These are phyloP conservation scores for Hymenoscyphus albidus DNA, from an alignment of 2,329 filamentous ascomycete species.

Conservation along the genomic window DNA sequence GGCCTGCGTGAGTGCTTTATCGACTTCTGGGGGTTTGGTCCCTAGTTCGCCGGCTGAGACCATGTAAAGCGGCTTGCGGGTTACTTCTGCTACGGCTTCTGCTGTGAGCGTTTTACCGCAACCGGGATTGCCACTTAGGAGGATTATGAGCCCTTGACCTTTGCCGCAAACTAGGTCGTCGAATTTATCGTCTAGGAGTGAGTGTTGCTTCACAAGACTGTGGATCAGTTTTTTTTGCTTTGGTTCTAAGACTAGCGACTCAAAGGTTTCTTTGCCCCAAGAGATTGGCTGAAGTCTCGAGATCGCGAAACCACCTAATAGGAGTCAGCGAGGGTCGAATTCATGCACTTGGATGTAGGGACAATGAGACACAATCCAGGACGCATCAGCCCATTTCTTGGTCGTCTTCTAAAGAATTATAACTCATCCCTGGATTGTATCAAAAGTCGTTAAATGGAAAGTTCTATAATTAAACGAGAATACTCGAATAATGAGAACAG, in stretches of 20 bases:
- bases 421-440: too few relatives aligned
- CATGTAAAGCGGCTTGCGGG: constrained; percentile 7
- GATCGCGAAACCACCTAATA: not conserved
- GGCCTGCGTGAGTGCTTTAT: constrained; percentile 5
- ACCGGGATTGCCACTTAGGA: not conserved
- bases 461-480: too few relatives aligned
- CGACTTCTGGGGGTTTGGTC: constrained; percentile 31
- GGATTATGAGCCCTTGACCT: constrained; percentile 15
- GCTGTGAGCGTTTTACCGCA: constrained; percentile 7
- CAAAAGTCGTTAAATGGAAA: too few relatives aligned
- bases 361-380: too few relatives aligned
- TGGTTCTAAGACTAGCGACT: constrained; percentile 2
- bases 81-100: constrained; percentile 10
- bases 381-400: too few relatives aligned
- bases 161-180: constrained; percentile 15
- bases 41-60: constrained; percentile 10
- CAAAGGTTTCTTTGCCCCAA: constrained; percentile 2
- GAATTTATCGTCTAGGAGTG: not conserved
- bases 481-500: too few relatives aligned
- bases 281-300: not conserved
- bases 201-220: constrained; percentile 1
- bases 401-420: too few relatives aligned
- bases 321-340: not conserved
- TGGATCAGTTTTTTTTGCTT: constrained; percentile 1
- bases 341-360: too few relatives aligned